Evolutionary conservation across 1,139 yeast species (phyloP), one percentile per base, ranked within the genome.

Genomic region (Pichia kudriavzevii): DNA sequence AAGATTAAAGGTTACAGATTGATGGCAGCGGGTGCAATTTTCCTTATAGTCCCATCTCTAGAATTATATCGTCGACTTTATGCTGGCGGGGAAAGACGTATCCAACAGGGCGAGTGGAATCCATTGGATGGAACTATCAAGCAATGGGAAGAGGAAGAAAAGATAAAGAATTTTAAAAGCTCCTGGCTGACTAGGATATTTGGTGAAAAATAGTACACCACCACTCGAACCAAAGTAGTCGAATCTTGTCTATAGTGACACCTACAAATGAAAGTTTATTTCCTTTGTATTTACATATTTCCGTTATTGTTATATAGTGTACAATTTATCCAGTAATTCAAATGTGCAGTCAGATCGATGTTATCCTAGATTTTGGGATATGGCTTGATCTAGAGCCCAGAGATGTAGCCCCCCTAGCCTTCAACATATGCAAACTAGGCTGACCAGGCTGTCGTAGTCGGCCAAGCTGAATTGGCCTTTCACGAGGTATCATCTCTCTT

Each of bases 21-120:
- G 44, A 57, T 68, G n/a, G 56, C 61, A 26, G 58, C 63, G 5
- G 69, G 70, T 1, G 41, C 61, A 3, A 59, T 71, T 1, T 44
- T 67, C 23, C 44, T 67, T 28, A 41, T 58, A 2, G 53, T 62
- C 7, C 65, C 73, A 0, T 56, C 66, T 4, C 40, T 50, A 6
- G 64, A 62, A 26, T 45, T 48, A 12, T 62, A 55, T 33, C 45
- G 56, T 26, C 36, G 61, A 40, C 61, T 66, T 24, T 51, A 63
- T 19, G 51, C 60, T 2, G 73, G 73, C 5, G 63, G 66, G 21
- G 69, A 67, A 40, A 60, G 70, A 44, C 60, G 59, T 30, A 59
- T 60, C 3, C 76, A 69, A 44, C 53, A 60, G 13, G 78, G 77
- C 6, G 74, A 67, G 36, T 56, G 61, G 38, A 61, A 69, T 36